phyloP scores from a whole-genome alignment of 148 eudicot genomes.

The Nyssa sinensis region DNA sequence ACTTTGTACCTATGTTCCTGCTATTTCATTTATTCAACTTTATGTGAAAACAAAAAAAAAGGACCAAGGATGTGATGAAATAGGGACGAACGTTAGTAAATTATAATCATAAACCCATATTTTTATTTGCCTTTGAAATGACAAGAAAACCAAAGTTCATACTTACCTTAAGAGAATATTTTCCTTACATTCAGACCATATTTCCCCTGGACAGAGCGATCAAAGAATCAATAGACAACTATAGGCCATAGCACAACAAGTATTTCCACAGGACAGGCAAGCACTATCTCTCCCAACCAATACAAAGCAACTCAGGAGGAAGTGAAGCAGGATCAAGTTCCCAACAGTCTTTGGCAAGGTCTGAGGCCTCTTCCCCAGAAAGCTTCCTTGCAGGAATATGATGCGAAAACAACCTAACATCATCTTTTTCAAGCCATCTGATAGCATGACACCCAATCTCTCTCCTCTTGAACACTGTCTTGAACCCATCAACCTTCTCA shows the following conservation, averaged over 20 bases:
- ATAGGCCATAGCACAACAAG: not conserved
- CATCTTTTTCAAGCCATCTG: constrained; percentile 54
- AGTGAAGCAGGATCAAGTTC: constrained; percentile 96
- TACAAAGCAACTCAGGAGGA: constrained; percentile 50
- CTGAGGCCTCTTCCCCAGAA: constrained; percentile 50
- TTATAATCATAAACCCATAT: not conserved
- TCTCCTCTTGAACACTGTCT: constrained; percentile 68
- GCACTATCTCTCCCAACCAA: constrained; percentile 18
- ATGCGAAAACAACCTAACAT: constrained; percentile 69
- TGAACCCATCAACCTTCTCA: constrained; percentile 76
- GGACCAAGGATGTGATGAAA: not conserved
- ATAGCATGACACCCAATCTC: constrained; percentile 69
- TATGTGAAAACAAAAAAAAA: not conserved
- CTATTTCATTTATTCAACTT: not conserved
- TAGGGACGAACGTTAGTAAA: not conserved
- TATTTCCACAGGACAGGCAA: not conserved
- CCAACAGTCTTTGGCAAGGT: constrained; percentile 65
- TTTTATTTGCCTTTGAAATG: not conserved
- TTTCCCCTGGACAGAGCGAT: not conserved
- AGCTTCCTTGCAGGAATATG: constrained; percentile 92
- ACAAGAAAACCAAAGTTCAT: not conserved
- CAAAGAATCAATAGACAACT: not conserved
- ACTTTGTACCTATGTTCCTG: not conserved
- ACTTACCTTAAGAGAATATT: not conserved
- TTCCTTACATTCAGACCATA: not conserved